Percentiles rank a stretch among this genome's conserved stretches.
Evolutionary conservation across 345 rosid species (phyloP).

Genomic region (Populus alba): DNA sequence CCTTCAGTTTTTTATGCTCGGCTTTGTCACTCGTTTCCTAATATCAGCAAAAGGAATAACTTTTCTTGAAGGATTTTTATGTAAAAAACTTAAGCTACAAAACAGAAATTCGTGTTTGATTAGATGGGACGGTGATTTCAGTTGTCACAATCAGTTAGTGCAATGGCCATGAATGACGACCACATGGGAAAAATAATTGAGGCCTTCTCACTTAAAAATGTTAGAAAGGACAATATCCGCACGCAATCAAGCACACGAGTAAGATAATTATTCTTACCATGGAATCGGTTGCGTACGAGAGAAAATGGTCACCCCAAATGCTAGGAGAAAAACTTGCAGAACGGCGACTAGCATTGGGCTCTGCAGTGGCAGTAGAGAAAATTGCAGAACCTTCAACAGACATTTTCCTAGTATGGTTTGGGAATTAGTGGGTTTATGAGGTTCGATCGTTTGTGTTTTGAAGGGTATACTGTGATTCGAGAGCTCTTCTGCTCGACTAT

Average conservation of each 20-base stretch:
- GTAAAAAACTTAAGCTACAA: background rate
- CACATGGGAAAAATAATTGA: no score
- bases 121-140: no score
- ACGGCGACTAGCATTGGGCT: background rate
- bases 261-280: background rate
- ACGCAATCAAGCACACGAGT: background rate
- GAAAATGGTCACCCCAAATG: slow-evolving; percentile 32
- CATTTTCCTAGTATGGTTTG: background rate
- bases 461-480: no score
- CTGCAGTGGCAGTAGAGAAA: background rate
- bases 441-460: no score
- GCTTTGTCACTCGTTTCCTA: background rate
- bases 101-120: background rate
- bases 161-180: no score
- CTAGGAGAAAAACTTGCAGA: slow-evolving; percentile 17
- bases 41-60: no score
- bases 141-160: no score
- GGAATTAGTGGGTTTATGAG: background rate
- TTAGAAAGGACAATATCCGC: no score
- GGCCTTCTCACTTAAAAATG: no score
- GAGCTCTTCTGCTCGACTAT: no score
- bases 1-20: slow-evolving; percentile 6
- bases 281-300: background rate
- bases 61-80: no score
- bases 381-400: background rate